Conservation (phyloP, 108 stramenopile genomes). For the Skeletonema potamos region DNA sequence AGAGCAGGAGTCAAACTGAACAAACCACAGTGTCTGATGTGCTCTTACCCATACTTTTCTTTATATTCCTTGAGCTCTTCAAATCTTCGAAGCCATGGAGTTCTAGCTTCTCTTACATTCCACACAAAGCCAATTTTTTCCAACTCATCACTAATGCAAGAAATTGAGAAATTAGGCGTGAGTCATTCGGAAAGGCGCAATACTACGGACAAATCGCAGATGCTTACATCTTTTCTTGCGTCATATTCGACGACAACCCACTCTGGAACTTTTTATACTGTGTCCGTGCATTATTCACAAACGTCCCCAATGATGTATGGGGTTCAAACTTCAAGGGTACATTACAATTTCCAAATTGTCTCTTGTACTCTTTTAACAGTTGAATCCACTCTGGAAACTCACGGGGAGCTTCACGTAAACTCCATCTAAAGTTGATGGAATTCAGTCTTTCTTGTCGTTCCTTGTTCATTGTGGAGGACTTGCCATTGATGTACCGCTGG, state of each 20-base stretch:
- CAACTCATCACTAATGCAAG: slow-evolving; percentile 2
- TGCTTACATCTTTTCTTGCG: slow-evolving; percentile 13
- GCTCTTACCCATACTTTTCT: slow-evolving; percentile 14
- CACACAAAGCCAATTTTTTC: slow-evolving; percentile 26
- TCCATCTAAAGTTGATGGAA: slow-evolving; percentile 19
- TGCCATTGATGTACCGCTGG: slow-evolving; percentile 16
- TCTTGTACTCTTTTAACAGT: slow-evolving; percentile 11
- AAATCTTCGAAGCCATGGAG: slow-evolving; percentile 25
- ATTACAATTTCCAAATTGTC: slow-evolving; percentile 29
- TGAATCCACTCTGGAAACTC: slow-evolving; percentile 18
- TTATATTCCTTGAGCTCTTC: slow-evolving; percentile 27
- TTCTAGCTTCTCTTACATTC: slow-evolving; percentile 13
- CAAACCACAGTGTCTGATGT: neutral
- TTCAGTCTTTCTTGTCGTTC: slow-evolving; percentile 20
- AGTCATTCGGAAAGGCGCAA: neutral
- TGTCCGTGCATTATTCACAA: slow-evolving; percentile 32
- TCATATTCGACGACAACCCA: slow-evolving; percentile 33
- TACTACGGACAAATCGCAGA: neutral
- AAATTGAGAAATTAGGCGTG: neutral
- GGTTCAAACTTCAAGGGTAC: slow-evolving; percentile 41
- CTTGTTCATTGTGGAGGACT: slow-evolving; percentile 35
- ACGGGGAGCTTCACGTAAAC: neutral
- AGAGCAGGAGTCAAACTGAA: neutral
- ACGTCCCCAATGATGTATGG: slow-evolving; percentile 26
- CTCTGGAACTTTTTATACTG: slow-evolving; percentile 37